Evolutionary conservation across 2,329 filamentous ascomycete species (phyloP).

Genomic region (Xylaria sp.): DNA sequence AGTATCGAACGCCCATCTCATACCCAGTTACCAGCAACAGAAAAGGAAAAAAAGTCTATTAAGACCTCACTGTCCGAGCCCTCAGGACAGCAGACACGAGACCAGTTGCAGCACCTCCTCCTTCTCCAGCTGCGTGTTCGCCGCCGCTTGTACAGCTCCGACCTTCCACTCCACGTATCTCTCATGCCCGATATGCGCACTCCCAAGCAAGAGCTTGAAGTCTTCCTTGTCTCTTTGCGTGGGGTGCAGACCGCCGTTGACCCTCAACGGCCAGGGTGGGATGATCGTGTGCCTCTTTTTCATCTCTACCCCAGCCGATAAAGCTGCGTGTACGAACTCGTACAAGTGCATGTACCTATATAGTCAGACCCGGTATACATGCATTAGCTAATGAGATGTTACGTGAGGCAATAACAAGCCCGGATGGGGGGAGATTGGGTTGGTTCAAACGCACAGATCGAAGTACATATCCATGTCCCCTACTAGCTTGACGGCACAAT

Average conservation of each 20-base stretch:
- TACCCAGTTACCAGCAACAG: not conserved
- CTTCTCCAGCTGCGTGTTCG: not conserved
- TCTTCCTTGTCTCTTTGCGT: constrained; percentile 27
- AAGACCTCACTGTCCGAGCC: not conserved
- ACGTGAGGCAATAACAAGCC: not conserved
- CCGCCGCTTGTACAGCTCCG: not conserved
- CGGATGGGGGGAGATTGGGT: not conserved
- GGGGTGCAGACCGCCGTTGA: not conserved
- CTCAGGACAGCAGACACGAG: not conserved
- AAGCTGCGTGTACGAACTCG: constrained; percentile 7
- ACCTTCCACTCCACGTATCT: constrained; percentile 42
- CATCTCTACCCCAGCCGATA: constrained; percentile 28
- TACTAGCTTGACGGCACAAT: not conserved
- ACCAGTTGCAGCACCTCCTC: not conserved
- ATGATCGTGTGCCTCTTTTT: constrained; percentile 37
- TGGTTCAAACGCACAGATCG: constrained; percentile 20
- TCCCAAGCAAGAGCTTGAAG: constrained; percentile 29
- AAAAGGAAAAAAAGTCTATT: not conserved
- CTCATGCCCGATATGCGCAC: constrained; percentile 31
- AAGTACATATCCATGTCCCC: constrained; percentile 34
- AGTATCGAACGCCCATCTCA: not conserved
- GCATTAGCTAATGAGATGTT: not conserved
- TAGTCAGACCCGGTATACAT: not conserved
- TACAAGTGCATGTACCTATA: constrained; percentile 27
- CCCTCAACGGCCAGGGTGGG: constrained; percentile 33